phyloP scores from a whole-genome alignment of 495 filamentous ascomycete genomes.

The Penicillium verhagenii region DNA sequence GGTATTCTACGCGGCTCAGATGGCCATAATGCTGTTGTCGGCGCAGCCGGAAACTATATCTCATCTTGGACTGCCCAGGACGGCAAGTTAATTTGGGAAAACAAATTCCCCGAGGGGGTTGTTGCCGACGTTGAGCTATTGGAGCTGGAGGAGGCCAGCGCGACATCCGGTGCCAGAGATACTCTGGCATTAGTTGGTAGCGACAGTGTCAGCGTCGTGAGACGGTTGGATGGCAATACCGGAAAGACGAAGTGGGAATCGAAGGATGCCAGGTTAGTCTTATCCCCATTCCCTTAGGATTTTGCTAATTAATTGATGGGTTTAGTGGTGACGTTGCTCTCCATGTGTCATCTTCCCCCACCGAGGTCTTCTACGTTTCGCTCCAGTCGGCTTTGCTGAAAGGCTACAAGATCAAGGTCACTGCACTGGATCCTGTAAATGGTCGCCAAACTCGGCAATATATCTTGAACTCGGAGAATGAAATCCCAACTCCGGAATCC shows the following conservation, averaged over 20 bases:
- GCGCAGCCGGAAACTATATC: conserved; percentile 64
- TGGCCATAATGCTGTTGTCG: conserved; percentile 69
- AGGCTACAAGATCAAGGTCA: conserved; percentile 70
- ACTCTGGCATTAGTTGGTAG: conserved; percentile 65
- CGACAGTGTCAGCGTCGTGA: conserved; percentile 53
- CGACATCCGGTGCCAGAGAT: conserved; percentile 55
- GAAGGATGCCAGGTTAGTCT: conserved; percentile 55
- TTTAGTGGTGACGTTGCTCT: conserved; percentile 66
- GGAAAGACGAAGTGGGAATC: conserved; percentile 80
- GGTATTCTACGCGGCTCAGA: conserved; percentile 70
- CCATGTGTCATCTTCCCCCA: conserved; percentile 73
- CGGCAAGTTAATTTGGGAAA: conserved; percentile 75
- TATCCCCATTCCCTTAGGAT: conserved; percentile 8
- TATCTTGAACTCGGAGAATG: conserved; percentile 67
- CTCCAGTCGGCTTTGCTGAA: conserved; percentile 66
- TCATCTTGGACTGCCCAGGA: conserved; percentile 81
- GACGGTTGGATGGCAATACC: conserved; percentile 66
- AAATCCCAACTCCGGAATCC: conserved; percentile 63
- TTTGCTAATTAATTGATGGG: conserved; percentile 16
- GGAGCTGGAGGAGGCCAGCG: conserved; percentile 61
- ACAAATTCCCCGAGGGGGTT: conserved; percentile 50
- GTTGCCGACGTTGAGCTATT: conserved; percentile 78
- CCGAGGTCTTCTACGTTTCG: conserved; percentile 73
- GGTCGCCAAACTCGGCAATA: conserved; percentile 66
- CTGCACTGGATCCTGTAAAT: conserved; percentile 65